Percentiles rank a stretch among this genome's conserved stretches.
These are phyloP conservation scores for Ambrosia hybrid DNA, from an alignment of 140 eudicot genomes.

Conservation along the genomic window DNA sequence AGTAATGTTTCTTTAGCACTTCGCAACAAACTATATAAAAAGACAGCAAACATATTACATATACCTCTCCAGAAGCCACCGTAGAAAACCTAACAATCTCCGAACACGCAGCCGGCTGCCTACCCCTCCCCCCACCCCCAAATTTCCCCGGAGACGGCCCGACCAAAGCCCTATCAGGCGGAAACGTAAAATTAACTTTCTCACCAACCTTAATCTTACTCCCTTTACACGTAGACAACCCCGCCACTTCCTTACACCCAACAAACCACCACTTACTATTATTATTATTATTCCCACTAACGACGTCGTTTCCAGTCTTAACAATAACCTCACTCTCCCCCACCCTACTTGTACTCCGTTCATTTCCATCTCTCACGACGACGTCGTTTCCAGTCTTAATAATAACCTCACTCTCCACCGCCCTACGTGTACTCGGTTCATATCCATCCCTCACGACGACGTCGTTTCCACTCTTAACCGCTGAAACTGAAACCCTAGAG, in stretches of 20 bases:
- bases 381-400: conserved; percentile 14
- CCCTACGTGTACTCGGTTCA: conserved; percentile 20
- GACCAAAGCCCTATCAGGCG: conserved; percentile 38
- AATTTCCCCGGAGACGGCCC: conserved; percentile 54
- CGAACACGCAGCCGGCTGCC: conserved; percentile 59
- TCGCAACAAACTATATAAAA: no score
- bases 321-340: no score
- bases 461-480: no score
- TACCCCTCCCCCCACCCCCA: conserved; percentile 75
- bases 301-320: no score
- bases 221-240: conserved; percentile 94
- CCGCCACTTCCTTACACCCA: conserved; percentile 65
- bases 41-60: neutral
- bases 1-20: no score
- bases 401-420: conserved; percentile 27
- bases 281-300: no score
- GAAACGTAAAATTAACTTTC: conserved; percentile 59
- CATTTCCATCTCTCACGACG: neutral
- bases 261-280: conserved; percentile 82
- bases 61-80: conserved; percentile 76
- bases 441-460: neutral
- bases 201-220: conserved; percentile 70
- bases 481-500: conserved; percentile 17
- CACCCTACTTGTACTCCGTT: no score
- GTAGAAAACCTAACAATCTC: conserved; percentile 95